Evolutionary conservation across 192 early-diverging fungal species (phyloP), one percentile per base, ranked within the genome.

Genomic region (Umbelopsis vinacea): DNA sequence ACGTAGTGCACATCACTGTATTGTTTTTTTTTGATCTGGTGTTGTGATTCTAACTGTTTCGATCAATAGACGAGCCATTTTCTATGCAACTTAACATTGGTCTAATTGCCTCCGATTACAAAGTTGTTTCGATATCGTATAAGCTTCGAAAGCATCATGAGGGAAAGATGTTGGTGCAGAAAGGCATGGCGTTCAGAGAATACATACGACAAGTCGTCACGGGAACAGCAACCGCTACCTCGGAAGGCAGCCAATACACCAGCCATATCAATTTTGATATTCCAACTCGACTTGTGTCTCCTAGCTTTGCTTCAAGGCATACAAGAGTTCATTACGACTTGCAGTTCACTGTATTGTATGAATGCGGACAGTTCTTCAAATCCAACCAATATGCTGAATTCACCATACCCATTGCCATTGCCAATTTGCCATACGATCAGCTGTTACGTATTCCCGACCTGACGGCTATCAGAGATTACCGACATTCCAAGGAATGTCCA

Each of bases 121-220:
- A 73, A 50, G 67, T 81, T 11, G 67, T 71, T 2, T 29, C 35
- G 3, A 55, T 81, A 1, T n/a, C 46, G n/a, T 83, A 72, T 24
- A 75, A 72, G 24, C 75, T 83, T 52, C 79, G 82, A 43, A 83
- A 83, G 55, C 82, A 83, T 66, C 77, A 81, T 47, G 82, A 83
- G 70, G 82, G 82, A 17, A 76, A 77, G 53, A 77, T 81, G 71
- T 71, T 78, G 6, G 33, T 83, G 8, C 76, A 83, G 60, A 71
- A 75, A 48, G 80, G 80, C 3, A 74, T 78, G 3, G 76, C 79
- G 5, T 83, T 75, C 54, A 55, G 72, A 26, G 74, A 81, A 12
- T 69, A 81, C 22, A 63, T 79, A n/a, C 76, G 82, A n/a, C 71
- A 54, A 7, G 71, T 81, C 3, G 29, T 78, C 0, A 60, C 70